phyloP scores from a whole-genome alignment of 75 land plant genomes.

The Cunninghamia lanceolata region DNA sequence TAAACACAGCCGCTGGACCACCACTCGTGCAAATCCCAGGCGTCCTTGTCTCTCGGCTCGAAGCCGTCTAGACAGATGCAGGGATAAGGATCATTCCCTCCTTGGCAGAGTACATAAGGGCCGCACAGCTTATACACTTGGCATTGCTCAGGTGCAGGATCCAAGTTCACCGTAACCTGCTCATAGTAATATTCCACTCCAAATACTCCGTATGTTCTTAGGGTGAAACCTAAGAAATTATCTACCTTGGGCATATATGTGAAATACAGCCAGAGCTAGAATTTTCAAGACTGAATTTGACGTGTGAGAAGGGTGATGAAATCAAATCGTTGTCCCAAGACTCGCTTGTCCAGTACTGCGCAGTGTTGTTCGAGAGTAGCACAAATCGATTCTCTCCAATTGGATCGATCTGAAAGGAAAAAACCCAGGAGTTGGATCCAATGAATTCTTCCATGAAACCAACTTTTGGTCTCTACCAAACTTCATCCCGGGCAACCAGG shows the following conservation, averaged over 20 bases:
- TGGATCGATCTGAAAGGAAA: conserved; percentile 9
- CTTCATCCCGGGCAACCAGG: not conserved
- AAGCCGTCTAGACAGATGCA: not conserved
- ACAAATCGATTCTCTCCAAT: conserved; percentile 11
- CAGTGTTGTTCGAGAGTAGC: conserved; percentile 6
- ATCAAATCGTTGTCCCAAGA: conserved; percentile 33
- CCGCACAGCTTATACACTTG: not conserved
- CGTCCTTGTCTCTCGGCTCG: not conserved
- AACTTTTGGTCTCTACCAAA: not conserved
- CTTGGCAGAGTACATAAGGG: not conserved
- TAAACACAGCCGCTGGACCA: not conserved
- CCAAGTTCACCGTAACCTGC: not conserved
- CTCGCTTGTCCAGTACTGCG: conserved; percentile 32
- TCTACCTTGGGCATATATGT: no score
- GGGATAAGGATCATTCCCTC: not conserved
- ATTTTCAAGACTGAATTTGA: not conserved
- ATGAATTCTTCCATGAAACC: conserved; percentile 28
- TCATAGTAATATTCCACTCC: no score
- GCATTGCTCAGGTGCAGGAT: not conserved
- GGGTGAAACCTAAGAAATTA: not conserved
- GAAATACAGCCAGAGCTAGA: not conserved
- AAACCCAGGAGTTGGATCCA: conserved; percentile 28
- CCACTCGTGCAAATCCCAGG: not conserved
- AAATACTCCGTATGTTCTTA: not conserved
- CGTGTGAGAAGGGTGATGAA: not conserved